Evolutionary conservation across 2,329 filamentous ascomycete genomes (phyloP), one percentile per base, ranked within the genome.

Genomic region (Stromatinia cepivora): DNA sequence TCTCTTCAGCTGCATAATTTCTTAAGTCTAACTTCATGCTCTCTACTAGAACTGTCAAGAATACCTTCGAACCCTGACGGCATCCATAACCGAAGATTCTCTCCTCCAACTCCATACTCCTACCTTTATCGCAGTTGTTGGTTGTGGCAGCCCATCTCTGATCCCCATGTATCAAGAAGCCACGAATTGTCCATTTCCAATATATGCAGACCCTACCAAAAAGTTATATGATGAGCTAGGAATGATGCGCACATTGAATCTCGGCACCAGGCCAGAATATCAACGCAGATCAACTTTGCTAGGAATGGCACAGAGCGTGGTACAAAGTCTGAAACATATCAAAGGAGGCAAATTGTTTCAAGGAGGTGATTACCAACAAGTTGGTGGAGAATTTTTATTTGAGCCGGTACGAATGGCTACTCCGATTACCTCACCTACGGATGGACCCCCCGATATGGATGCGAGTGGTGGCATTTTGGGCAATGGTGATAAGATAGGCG

Each of bases 171-270:
- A 88, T 75, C 77, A 76, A 13, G 72, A 79, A 42, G 77, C 81
- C 45, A 87, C 85, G 0, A 71, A 71, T 11, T 87, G 84, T 70
- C 80, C 82, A 1, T 88, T 84, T 76, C 83, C 84, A 11, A 82
- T 88, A 70, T 88, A 86, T 79, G 82, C 85, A 15, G 86, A 89
- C 71, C 86, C 86, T 0, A 82, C 82, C 0, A 80, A 81, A 67
- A 81, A 82, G 59, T 79, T 88, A 2, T 87, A 88, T 77, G 78
- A 82, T n/a, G 74, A 80, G 13, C 80, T 89, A 0, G 83, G 82
- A 46, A 86, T 88, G 85, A 79, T 79, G 4, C 80, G 80, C 31
- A 85, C 84, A 4, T 77, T 83, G 39, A 80, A 79, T 4, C 73
- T 85, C 0, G 86, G 86, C 46, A 22, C 73, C 1, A 75, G 81